These are phyloP conservation scores for Dioscorea zingiberensis DNA, from an alignment of 106 monocot genomes.

Conservation along the genomic window DNA sequence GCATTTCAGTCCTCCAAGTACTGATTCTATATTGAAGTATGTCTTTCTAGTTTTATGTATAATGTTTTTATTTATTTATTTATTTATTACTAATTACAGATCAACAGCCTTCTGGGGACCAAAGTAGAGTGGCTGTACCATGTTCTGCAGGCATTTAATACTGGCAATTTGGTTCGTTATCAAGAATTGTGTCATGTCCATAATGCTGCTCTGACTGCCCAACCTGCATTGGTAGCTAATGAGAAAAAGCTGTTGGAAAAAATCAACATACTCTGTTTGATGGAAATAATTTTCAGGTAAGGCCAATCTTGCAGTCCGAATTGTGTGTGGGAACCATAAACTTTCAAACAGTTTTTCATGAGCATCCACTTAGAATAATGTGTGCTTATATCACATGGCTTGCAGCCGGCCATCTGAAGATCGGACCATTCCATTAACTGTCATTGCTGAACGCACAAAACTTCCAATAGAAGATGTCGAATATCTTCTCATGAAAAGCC, in stretches of 20 bases:
- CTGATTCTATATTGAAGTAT: too few species aligned
- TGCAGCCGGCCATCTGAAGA: slow-evolving; percentile 92
- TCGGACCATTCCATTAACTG: slow-evolving; percentile 76
- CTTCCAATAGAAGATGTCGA: slow-evolving; percentile 90
- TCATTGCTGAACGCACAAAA: slow-evolving; percentile 82
- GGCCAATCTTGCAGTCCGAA: background rate
- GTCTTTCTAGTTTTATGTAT: too few species aligned
- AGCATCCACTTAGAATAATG: too few species aligned
- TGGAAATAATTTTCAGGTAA: slow-evolving; percentile 99
- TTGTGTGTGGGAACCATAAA: background rate
- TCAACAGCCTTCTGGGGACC: slow-evolving; percentile 82
- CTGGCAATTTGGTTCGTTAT: slow-evolving; percentile 78
- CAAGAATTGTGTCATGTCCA: slow-evolving; percentile 86
- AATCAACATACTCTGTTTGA: slow-evolving; percentile 92
- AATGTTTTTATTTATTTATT: too few species aligned
- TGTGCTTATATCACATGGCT: background rate
- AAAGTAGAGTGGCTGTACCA: slow-evolving; percentile 88
- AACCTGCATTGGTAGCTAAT: slow-evolving; percentile 78
- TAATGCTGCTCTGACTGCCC: slow-evolving; percentile 84
- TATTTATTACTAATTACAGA: slow-evolving; percentile 43
- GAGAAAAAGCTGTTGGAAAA: slow-evolving; percentile 89
- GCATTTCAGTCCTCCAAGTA: too few species aligned
- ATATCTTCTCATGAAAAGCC: slow-evolving; percentile 95
- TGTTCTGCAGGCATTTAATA: slow-evolving; percentile 94
- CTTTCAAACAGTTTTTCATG: too few species aligned